Evolutionary conservation across 768 basidiomycete species (phyloP), one percentile per base, ranked within the genome.

Genomic region (Dioszegia crocea): DNA sequence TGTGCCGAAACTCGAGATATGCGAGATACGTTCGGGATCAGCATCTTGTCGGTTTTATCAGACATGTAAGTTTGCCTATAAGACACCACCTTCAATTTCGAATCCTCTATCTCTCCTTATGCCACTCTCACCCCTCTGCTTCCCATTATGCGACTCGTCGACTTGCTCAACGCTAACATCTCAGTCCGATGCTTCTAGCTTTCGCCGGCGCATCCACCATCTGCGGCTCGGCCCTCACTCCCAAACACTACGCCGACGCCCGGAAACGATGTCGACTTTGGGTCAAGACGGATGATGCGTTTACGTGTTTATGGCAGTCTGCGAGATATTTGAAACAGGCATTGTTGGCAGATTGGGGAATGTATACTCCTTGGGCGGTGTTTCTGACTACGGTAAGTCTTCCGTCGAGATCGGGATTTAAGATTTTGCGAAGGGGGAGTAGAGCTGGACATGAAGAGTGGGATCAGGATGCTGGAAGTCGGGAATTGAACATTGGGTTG

Each of bases 31-130:
- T 72, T 72, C 41, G 67, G 67, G 12, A 60, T 69, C 23, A 47
- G 65, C 45, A 59, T 72, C 39, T 60, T 72, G 21, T 68, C 67
- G 0, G 63, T 68, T 4, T 53, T 72, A 24, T 54, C 61, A 19
- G 70, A 72, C 48, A 72, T 72, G 63, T 69, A 48, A 63, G 67
- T n/a, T n/a, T n/a, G n/a, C n/a, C n/a, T n/a, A n/a, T n/a, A n/a
- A n/a, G n/a, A n/a, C n/a, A n/a, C n/a, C n/a, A n/a, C n/a, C n/a
- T n/a, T n/a, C n/a, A n/a, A n/a, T n/a, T n/a, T n/a, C n/a, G n/a
- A n/a, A n/a, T n/a, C n/a, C n/a, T n/a, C n/a, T n/a, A n/a, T n/a
- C n/a, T n/a, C n/a, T n/a, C n/a, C n/a, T n/a, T n/a, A n/a, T n/a
- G n/a, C n/a, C n/a, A n/a, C n/a, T n/a, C n/a, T n/a, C n/a, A n/a